Evolutionary conservation across 139 green algal species (phyloP), one percentile per base, ranked within the genome.

Genomic region (Haematococcus sp.): DNA sequence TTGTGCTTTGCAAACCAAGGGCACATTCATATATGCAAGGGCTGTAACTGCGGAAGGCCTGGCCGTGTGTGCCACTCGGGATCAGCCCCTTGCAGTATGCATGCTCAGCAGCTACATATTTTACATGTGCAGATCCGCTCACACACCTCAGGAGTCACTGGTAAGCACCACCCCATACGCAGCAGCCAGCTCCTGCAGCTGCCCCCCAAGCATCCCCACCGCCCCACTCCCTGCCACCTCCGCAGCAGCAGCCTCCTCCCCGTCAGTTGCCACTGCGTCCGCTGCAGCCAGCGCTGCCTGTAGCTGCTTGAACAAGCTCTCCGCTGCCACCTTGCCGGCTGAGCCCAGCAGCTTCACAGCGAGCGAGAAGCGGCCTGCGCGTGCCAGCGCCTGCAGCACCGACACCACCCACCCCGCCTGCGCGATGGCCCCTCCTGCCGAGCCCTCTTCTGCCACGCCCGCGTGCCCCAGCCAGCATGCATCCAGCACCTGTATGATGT

Each of bases 351-450:
- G 69, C 63, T 63, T 74, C 11, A 71, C 56, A 4, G 74, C 70
- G 32, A 84, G 44, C 20, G 63, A 58, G 51, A 80, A 84, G 13
- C 74, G 69, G 3, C 78, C 78, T 1, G 73, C 55, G 27, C 20
- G 63, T 66, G 61, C 27, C 22, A 78, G 43, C 0, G 78, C 55
- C 13, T 66, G 43, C 31, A 81, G 61, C 32, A 72, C 5, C 34
- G 17, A n/a, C 69, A 79, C 64, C 52, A 81, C 79, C 64, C 78
- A 81, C 30, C n/a, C 51, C 17, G 79, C 79, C 71, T 85, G 71
- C 23, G 20, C 20, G 34, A 78, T 30, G 19, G 63, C 74, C 5
- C 43, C 65, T 2, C 66, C 74, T 11, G 15, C 64, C 2, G 76
- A 54, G 33, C 46, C 68, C 49, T 85, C 80, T 52, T 85, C 71